These are phyloP conservation scores for Marasmius sp. DNA, from an alignment of 1,284 basidiomycete species.

Conservation along the genomic window DNA sequence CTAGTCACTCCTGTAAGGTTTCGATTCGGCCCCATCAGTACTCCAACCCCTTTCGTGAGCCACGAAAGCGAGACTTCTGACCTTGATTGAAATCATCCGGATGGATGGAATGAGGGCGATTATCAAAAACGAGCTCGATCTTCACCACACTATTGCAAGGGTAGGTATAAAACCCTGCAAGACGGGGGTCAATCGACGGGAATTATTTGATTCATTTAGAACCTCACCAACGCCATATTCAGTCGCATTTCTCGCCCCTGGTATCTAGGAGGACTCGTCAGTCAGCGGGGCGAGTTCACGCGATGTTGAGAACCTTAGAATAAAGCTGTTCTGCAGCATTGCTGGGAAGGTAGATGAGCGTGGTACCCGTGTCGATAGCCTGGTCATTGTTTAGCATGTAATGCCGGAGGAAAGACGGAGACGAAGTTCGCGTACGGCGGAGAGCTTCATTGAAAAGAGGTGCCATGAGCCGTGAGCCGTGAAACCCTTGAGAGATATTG, in stretches of 20 bases:
- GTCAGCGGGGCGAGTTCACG: background rate
- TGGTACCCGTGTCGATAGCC: conserved; percentile 65
- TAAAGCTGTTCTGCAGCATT: conserved; percentile 41
- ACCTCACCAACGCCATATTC: conserved; percentile 42
- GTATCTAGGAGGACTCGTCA: conserved; percentile 39
- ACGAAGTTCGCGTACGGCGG: background rate
- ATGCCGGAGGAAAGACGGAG: background rate
- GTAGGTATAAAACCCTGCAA: conserved; percentile 47
- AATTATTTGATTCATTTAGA: background rate
- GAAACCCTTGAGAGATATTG: conserved; percentile 44
- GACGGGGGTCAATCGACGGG: too few species aligned
- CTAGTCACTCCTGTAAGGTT: conserved; percentile 15
- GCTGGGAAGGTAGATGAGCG: conserved; percentile 53
- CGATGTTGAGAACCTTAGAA: conserved; percentile 26
- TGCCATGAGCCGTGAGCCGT: conserved; percentile 20
- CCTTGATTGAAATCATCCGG: conserved; percentile 70
- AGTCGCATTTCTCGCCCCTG: conserved; percentile 38
- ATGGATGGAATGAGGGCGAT: conserved; percentile 49
- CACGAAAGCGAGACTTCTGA: conserved; percentile 16
- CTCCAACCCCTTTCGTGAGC: too few species aligned
- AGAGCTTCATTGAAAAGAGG: background rate
- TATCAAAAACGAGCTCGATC: conserved; percentile 54
- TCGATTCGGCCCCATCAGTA: conserved; percentile 10
- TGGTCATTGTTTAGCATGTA: conserved; percentile 20
- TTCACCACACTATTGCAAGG: conserved; percentile 41